Conservation (phyloP, 176 grass and related monocot genomes). For the Cenchrus purpureus region DNA sequence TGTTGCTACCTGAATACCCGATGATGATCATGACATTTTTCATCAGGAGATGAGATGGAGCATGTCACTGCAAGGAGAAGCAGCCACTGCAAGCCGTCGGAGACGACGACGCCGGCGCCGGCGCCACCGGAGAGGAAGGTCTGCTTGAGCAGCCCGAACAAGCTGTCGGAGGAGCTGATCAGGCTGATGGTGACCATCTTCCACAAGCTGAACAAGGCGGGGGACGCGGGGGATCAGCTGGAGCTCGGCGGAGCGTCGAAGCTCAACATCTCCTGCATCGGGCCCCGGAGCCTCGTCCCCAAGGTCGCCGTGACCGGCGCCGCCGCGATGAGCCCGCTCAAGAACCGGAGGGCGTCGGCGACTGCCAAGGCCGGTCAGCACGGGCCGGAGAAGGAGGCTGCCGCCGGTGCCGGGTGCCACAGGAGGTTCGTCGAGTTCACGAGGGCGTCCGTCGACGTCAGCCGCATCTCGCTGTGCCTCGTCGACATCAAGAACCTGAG, state of each 20-base stretch:
- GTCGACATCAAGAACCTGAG: constrained; percentile 76
- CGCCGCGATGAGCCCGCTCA: constrained; percentile 31
- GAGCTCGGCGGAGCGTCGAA: constrained; percentile 46
- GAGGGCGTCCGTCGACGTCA: constrained; percentile 56
- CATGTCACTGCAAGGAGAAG: constrained; percentile 23
- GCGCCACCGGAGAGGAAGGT: constrained; percentile 23
- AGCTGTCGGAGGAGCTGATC: constrained; percentile 78
- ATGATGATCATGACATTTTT: neutral
- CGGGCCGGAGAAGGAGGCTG: constrained; percentile 16
- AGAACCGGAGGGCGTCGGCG: constrained; percentile 12
- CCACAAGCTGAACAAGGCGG: constrained; percentile 66
- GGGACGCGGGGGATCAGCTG: neutral
- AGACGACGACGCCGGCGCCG: neutral
- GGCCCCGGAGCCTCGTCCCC: constrained; percentile 57
- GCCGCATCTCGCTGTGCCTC: constrained; percentile 51
- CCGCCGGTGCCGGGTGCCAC: neutral
- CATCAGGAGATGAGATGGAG: constrained; percentile 47
- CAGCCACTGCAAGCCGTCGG: constrained; percentile 52
- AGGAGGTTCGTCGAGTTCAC: constrained; percentile 59
- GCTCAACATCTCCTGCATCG: constrained; percentile 75
- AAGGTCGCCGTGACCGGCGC: constrained; percentile 25
- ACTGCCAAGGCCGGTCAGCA: neutral
- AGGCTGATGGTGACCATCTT: constrained; percentile 67
- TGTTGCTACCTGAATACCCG: too few species aligned
- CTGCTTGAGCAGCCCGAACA: constrained; percentile 57